Percentiles rank a stretch among this genome's conserved stretches.
Conservation (phyloP, 2,329 filamentous ascomycete genomes). For the Nigrograna mackinnonii region DNA sequence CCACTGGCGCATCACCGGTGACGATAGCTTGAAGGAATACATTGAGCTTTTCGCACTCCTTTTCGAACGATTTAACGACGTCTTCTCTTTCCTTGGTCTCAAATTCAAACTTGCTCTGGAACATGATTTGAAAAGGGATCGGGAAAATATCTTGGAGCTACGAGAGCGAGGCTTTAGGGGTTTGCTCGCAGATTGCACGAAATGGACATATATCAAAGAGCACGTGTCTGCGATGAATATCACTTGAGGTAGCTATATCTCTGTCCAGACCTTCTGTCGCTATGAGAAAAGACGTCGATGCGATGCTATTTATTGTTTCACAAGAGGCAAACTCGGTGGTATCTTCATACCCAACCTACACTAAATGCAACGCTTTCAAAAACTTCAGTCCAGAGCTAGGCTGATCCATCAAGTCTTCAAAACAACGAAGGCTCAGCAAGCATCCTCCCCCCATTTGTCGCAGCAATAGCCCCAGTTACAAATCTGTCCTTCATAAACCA, state of each 20-base stretch:
- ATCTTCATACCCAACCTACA: too few species aligned
- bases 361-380: too few species aligned
- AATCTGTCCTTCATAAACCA: conserved; percentile 49
- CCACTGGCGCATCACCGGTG: conserved; percentile 25
- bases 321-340: too few species aligned
- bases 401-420: too few species aligned
- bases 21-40: conserved; percentile 22
- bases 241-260: too few species aligned
- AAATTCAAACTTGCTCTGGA: conserved; percentile 31
- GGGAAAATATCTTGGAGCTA: conserved; percentile 14
- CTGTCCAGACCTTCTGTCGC: too few species aligned
- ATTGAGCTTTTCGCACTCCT: conserved; percentile 28
- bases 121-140: conserved; percentile 19
- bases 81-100: conserved; percentile 23
- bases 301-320: too few species aligned
- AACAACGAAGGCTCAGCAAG: too few species aligned
- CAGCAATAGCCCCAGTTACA: conserved; percentile 38
- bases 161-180: conserved; percentile 24
- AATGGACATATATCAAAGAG: conserved; percentile 19
- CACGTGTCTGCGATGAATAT: not conserved
- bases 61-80: conserved; percentile 31
- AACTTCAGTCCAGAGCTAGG: too few species aligned
- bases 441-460: conserved; percentile 31
- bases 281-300: too few species aligned
- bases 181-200: conserved; percentile 29